phyloP scores from a whole-genome alignment of 441 rosid species.

The Populus hybrid region DNA sequence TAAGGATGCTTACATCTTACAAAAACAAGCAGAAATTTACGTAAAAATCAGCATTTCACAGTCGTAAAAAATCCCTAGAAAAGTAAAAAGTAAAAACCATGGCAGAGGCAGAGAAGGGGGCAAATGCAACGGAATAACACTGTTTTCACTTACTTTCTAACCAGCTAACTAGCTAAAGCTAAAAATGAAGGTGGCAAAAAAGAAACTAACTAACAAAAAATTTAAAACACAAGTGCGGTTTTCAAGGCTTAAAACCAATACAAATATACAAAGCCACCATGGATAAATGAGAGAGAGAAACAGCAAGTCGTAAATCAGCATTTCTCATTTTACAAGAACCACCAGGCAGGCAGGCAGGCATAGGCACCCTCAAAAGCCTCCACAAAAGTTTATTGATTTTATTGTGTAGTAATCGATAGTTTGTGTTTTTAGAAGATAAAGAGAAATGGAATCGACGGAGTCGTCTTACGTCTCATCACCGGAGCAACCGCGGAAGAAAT shows the following conservation, averaged over 20 bases:
- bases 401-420: neutral
- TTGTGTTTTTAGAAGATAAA: constrained; percentile 5
- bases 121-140: neutral
- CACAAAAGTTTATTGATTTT: neutral
- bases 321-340: too few relatives aligned
- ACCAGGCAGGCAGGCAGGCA: too few relatives aligned
- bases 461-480: constrained; percentile 80
- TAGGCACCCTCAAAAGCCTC: too few relatives aligned
- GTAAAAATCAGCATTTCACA: neutral
- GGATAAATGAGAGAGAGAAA: neutral
- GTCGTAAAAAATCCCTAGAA: neutral
- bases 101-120: neutral
- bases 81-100: neutral
- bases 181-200: neutral
- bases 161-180: neutral
- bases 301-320: too few relatives aligned
- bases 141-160: neutral
- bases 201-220: neutral
- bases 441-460: constrained; percentile 82
- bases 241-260: neutral
- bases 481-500: constrained; percentile 50
- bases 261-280: neutral
- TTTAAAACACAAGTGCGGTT: neutral
- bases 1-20: neutral
- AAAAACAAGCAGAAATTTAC: too few relatives aligned